Percentiles rank a stretch among this genome's conserved stretches.
Conservation (phyloP, 768 basidiomycete genomes). For the Russula ochroleuca region DNA sequence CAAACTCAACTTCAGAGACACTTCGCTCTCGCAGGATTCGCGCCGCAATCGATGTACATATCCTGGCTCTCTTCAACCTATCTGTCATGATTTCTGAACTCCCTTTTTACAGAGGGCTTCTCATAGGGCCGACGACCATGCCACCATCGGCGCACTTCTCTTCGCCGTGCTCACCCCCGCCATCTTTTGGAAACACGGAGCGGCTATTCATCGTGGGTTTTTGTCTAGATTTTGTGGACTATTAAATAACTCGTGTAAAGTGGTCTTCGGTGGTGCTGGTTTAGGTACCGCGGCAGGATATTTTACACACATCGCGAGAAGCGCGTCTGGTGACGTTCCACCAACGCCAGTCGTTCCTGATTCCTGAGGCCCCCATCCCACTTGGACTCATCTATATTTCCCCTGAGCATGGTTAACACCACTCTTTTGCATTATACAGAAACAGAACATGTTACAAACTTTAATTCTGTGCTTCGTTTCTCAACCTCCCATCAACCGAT, state of each 20-base stretch:
- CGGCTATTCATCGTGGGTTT: constrained; percentile 52
- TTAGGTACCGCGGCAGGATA: constrained; percentile 60
- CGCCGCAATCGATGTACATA: constrained; percentile 54
- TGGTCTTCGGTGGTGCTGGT: constrained; percentile 68
- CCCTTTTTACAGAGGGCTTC: constrained; percentile 44
- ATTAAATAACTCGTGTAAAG: constrained; percentile 36
- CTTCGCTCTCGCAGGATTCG: constrained; percentile 48
- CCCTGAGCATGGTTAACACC: neutral
- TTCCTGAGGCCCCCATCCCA: constrained; percentile 12
- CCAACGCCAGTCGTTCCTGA: constrained; percentile 35
- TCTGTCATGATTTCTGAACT: constrained; percentile 9
- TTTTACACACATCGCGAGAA: constrained; percentile 51
- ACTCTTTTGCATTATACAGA: constrained; percentile 2
- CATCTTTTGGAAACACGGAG: constrained; percentile 67
- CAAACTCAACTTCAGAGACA: constrained; percentile 47
- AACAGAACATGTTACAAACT: constrained; percentile 24
- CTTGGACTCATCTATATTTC: neutral
- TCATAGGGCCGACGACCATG: constrained; percentile 65
- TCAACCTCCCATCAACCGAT: constrained; percentile 36
- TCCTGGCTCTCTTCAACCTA: constrained; percentile 6
- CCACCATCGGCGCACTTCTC: constrained; percentile 67
- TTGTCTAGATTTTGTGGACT: neutral
- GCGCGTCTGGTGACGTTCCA: constrained; percentile 51
- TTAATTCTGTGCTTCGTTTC: constrained; percentile 35
- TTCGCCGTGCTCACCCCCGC: constrained; percentile 62